Conservation (phyloP, 1,284 basidiomycete genomes). For the Porphyrellus sp. region DNA sequence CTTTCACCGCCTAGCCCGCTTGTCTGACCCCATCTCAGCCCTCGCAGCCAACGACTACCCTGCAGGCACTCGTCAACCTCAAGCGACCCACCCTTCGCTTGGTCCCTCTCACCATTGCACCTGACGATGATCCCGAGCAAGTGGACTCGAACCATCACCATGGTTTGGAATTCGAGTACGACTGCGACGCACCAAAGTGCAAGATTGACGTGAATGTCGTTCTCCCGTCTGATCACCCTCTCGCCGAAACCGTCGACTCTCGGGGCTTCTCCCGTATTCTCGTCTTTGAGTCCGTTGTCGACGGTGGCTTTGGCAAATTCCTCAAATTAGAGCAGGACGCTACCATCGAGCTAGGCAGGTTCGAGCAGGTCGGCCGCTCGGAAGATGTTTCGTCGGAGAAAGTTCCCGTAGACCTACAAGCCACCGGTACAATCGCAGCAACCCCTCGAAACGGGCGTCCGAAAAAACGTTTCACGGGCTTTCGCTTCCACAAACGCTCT, state of each 20-base stretch:
- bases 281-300: constrained; percentile 70
- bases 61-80: constrained; percentile 88
- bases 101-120: constrained; percentile 56
- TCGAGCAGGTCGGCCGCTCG: constrained; percentile 39
- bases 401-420: constrained; percentile 17
- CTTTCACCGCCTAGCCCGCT: not conserved
- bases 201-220: constrained; percentile 72
- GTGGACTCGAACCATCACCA: constrained; percentile 57
- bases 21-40: constrained; percentile 40
- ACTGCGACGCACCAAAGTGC: constrained; percentile 82
- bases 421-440: constrained; percentile 12
- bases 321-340: constrained; percentile 75
- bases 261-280: constrained; percentile 51
- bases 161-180: constrained; percentile 83
- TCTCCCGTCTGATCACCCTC: constrained; percentile 57
- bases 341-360: constrained; percentile 65
- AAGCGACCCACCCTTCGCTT: constrained; percentile 79
- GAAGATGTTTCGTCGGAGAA: constrained; percentile 18
- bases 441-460: constrained; percentile 19
- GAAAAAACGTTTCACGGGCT: constrained; percentile 58
- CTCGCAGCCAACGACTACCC: constrained; percentile 80
- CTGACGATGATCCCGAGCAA: constrained; percentile 42
- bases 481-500: constrained; percentile 58
- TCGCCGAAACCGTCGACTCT: constrained; percentile 38
- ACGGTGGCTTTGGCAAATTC: constrained; percentile 76